Evolutionary conservation across 225 moss, liverwort and hornwort genomes (phyloP), one percentile per base, ranked within the genome.

Genomic region (Thuidium tamariscinum): DNA sequence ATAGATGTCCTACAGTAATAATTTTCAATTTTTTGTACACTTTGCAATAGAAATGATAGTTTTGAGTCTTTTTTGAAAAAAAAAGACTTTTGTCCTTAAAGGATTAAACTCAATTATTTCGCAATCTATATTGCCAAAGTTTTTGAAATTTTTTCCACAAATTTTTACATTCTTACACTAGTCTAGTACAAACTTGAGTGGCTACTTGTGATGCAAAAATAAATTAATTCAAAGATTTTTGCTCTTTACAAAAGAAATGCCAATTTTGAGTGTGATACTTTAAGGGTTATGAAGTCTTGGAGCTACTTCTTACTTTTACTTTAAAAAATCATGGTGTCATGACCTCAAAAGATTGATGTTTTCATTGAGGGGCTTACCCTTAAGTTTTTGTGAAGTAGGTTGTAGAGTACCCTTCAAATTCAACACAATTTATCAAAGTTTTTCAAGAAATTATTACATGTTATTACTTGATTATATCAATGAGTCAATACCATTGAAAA

Each of bases 311-410:
- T 3, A 41, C 13, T 68, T 39, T 68, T 13, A 67, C 23, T 39
- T 68, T 4, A 13, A 23, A 68, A 41, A 22, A 1, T 26, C 8
- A 25, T 14, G 0, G 21, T 1, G 0, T 21, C 11, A 21, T 66
- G 7, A 41, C 13, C 2, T 41, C 22, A 25, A 27, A 41, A 42
- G 5, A 2, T 0, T 0, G 2, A 0, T 1, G 26, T 70, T 42
- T 23, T 70, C 1, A 26, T 3, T 13, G 5, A 2, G 42, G 15
- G 16, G 26, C 42, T 70, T 70, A 70, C 0, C 42, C 8, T 14
- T 3, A 15, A 67, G 3, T 3, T 26, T 41, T 1, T 69, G 2
- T 26, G 27, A 9, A 7, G 15, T 26, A 26, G 25, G 8, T 2
- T 70, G 9, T 39, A 26, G 26, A 15, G 2, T 26, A 26, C 26